These are phyloP conservation scores for Sugiyamaella marilandica DNA, from an alignment of 805 yeast species.

Conservation along the genomic window DNA sequence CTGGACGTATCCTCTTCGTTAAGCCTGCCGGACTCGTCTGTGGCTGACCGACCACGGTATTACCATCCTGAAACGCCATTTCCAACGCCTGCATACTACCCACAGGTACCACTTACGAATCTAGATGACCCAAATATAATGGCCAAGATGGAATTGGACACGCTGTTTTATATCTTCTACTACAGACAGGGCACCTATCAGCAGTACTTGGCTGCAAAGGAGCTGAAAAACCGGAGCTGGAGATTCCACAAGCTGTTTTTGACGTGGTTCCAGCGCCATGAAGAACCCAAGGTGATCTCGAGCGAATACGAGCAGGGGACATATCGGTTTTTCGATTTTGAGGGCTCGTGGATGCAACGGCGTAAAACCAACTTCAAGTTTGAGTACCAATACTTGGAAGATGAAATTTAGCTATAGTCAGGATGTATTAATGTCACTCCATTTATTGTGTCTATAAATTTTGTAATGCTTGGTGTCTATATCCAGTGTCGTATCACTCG, in stretches of 20 bases:
- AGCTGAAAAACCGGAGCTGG: conserved; percentile 80
- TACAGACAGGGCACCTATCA: conserved; percentile 71
- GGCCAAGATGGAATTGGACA: conserved; percentile 74
- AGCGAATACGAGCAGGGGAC: conserved; percentile 43
- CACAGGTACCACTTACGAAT: conserved; percentile 63
- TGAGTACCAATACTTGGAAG: conserved; percentile 41
- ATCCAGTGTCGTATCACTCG: too few relatives aligned
- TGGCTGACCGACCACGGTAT: conserved; percentile 77
- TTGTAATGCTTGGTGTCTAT: neutral
- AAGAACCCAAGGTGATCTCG: conserved; percentile 42
- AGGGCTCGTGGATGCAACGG: conserved; percentile 61
- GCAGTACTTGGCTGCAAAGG: conserved; percentile 75
- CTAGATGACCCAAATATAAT: conserved; percentile 54
- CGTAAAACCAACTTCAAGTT: conserved; percentile 56
- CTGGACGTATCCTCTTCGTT: conserved; percentile 68
- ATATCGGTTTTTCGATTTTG: conserved; percentile 84
- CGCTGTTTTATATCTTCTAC: conserved; percentile 88
- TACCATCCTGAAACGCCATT: conserved; percentile 77
- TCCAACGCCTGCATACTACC: conserved; percentile 86
- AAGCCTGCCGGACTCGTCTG: conserved; percentile 90
- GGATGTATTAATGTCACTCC: neutral
- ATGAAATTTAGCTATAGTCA: conserved; percentile 28
- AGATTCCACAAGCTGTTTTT: conserved; percentile 61
- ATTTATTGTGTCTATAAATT: neutral
- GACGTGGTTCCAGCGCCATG: conserved; percentile 78